Evolutionary conservation across 306 rosid genomes (phyloP).

Genomic region (Rosa lucieae): DNA sequence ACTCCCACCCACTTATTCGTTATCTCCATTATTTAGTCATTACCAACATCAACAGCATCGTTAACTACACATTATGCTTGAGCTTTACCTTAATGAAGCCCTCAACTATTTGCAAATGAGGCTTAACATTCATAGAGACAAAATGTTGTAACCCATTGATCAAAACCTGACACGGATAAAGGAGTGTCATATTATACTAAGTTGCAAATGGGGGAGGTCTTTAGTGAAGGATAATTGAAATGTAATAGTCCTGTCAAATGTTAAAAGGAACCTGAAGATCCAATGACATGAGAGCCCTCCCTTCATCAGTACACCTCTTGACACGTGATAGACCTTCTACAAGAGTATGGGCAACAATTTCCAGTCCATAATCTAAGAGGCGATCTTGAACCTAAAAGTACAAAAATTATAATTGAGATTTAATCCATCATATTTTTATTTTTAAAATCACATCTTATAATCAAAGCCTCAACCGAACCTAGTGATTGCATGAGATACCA

Average conservation of each 20-base stretch:
- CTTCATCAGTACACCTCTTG: conserved; percentile 95
- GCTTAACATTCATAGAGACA: conserved; percentile 68
- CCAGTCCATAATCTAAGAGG: conserved; percentile 76
- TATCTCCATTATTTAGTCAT: neutral
- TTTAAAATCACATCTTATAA: neutral
- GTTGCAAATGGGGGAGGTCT: conserved; percentile 21
- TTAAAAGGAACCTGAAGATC: conserved; percentile 78
- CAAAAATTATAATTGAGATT: conserved; percentile 25
- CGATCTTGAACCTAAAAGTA: conserved; percentile 64
- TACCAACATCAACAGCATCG: neutral
- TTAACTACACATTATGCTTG: neutral
- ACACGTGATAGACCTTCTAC: conserved; percentile 94
- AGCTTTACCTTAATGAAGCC: conserved; percentile 83
- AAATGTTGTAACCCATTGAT: conserved; percentile 95
- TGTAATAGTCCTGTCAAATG: neutral
- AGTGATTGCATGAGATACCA: neutral
- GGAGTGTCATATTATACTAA: conserved; percentile 22
- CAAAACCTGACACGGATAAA: conserved; percentile 67
- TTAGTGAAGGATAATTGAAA: neutral
- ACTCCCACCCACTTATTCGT: neutral
- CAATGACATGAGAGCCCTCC: conserved; percentile 94
- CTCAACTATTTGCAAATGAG: conserved; percentile 83
- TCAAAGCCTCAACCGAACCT: neutral
- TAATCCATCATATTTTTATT: conserved; percentile 17
- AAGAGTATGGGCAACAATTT: conserved; percentile 80